Evolutionary conservation across 192 early-diverging fungal genomes (phyloP), one percentile per base, ranked within the genome.

Genomic region (Radiomyces spectabilis): DNA sequence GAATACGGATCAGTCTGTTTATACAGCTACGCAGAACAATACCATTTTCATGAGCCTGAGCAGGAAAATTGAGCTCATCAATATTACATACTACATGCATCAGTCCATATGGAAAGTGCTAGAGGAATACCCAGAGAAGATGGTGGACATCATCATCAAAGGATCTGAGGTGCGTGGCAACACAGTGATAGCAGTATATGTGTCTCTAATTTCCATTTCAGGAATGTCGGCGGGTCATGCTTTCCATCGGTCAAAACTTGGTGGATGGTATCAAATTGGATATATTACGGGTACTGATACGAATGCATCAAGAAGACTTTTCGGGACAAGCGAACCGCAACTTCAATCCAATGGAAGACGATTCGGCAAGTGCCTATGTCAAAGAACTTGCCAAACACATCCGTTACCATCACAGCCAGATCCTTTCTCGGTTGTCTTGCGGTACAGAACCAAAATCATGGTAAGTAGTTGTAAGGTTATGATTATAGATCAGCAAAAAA

Each of bases 221-320:
- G 82, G 63, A 55, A 3, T 57, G 80, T 9, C 68, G 68, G 6
- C 64, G 61, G 40, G 30, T 80, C 10, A 71, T 87, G 66, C 68
- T 75, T 37, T 57, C 57, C 27, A 74, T 86, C 41, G 74, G 72
- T 15, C 68, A 82, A 43, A 71, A 76, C 15, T 41, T 87, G 9
- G 61, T 81, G 7, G 51, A 60, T 6, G 55, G 65, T 34, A 69
- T 87, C 6, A 72, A 71, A 19, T 57, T 65, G 7, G 86, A 88
- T 26, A 30, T 85, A 8, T 76, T 81, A 29, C 39, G 27, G 3
- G 65, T 73, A 1, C 66, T 88, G 24, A 18, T 80, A 10, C 83
- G 77, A 61, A 82, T 88, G 2, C 80, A 88, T 58, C 62, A 69
- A 18, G 86, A 85, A 65, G 86, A 87, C 47, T 78, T 76, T 54